Percentiles rank a stretch among this genome's conserved stretches.
These are phyloP conservation scores for Stemphylium vesicarium DNA, from an alignment of 2,329 filamentous ascomycete genomes.

Conservation along the genomic window DNA sequence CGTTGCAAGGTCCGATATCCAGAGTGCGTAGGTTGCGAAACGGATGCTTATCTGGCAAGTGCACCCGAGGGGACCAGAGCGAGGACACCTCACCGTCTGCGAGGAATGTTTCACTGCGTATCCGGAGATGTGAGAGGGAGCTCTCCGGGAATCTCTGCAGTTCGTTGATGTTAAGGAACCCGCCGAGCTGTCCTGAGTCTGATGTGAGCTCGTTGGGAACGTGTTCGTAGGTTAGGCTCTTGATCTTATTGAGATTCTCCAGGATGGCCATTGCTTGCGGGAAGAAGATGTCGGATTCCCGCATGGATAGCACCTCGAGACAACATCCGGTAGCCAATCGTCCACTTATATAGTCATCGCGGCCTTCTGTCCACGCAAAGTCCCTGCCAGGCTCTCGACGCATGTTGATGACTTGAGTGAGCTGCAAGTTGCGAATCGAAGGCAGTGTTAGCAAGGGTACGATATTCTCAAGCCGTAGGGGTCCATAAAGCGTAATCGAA, in stretches of 20 bases:
- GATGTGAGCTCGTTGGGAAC: background rate
- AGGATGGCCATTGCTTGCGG: background rate
- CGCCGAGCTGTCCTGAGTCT: background rate
- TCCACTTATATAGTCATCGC: background rate
- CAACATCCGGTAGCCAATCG: constrained; percentile 5
- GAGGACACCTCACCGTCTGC: background rate
- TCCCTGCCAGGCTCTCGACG: constrained; percentile 1
- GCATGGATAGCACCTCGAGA: constrained; percentile 5
- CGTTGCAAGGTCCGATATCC: constrained; percentile 8
- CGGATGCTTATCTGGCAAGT: background rate
- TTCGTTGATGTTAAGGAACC: background rate
- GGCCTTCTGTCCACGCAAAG: constrained; percentile 1
- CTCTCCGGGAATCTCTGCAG: background rate
- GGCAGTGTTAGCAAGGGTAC: constrained; percentile 17
- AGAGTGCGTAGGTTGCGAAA: background rate
- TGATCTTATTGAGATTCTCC: constrained; percentile 3
- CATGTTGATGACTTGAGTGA: constrained; percentile 5
- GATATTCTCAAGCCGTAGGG: constrained; percentile 13
- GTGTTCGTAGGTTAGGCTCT: constrained; percentile 13
- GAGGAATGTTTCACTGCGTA: background rate
- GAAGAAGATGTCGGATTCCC: constrained; percentile 3
- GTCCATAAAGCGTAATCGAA: constrained; percentile 10
- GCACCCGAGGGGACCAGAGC: background rate
- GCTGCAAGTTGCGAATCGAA: constrained; percentile 2
- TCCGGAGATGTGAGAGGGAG: constrained; percentile 1